Conservation (phyloP, 768 basidiomycete genomes). For the Russula griseocarnosa region DNA sequence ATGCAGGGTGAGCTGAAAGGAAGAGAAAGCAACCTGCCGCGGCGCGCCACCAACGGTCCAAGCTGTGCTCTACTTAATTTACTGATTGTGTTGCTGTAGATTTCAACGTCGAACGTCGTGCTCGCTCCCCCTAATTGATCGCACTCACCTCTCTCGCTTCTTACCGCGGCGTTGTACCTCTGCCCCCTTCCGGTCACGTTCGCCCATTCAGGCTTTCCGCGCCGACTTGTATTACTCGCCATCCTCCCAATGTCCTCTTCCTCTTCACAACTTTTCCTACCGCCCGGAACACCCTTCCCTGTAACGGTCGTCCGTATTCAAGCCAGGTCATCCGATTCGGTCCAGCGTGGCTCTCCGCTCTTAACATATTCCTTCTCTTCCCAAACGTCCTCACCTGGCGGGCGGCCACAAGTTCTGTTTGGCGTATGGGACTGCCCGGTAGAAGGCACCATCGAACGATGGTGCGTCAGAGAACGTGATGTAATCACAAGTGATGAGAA, state of each 20-base stretch:
- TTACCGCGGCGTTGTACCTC: slow-evolving; percentile 16
- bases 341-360: slow-evolving; percentile 72
- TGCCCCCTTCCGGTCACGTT: slow-evolving; percentile 11
- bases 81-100: neutral
- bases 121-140: neutral
- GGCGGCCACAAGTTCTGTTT: slow-evolving; percentile 63
- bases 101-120: neutral
- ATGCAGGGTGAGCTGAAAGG: slow-evolving; percentile 13
- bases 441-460: slow-evolving; percentile 69
- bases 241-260: slow-evolving; percentile 20
- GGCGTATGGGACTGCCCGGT: slow-evolving; percentile 89
- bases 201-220: neutral
- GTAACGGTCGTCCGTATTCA: slow-evolving; percentile 74
- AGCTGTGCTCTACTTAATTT: neutral
- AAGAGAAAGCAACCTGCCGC: slow-evolving; percentile 3
- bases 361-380: slow-evolving; percentile 81
- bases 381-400: slow-evolving; percentile 43
- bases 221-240: slow-evolving; percentile 5
- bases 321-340: slow-evolving; percentile 40
- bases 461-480: slow-evolving; percentile 67
- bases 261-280: slow-evolving; percentile 65
- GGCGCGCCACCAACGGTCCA: slow-evolving; percentile 12
- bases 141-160: neutral
- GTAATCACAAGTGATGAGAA: slow-evolving; percentile 53
- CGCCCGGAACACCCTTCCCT: slow-evolving; percentile 78